Evolutionary conservation across 2,329 filamentous ascomycete species (phyloP).

Genomic region (Verruconis gallopava): DNA sequence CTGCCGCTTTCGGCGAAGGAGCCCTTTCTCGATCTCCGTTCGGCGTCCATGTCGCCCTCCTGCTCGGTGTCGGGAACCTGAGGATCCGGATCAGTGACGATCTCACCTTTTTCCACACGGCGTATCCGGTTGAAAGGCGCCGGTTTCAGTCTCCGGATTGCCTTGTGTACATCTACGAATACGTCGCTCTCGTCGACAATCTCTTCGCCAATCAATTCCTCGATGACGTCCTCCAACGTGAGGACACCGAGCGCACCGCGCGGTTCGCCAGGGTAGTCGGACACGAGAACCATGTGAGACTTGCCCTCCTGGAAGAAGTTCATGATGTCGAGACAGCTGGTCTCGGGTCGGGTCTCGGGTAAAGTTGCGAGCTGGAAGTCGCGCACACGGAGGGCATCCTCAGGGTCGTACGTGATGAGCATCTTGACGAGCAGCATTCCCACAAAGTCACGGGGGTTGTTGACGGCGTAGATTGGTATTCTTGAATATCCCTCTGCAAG

Average conservation of each 20-base stretch:
- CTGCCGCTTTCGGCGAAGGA: conserved; percentile 10
- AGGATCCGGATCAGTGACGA: conserved; percentile 34
- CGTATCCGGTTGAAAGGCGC: conserved; percentile 66
- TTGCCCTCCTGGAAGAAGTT: conserved; percentile 99
- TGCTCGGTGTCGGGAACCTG: conserved; percentile 13
- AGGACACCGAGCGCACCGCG: conserved; percentile 86
- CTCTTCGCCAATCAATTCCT: conserved; percentile 98
- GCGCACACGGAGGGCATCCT: conserved; percentile 73
- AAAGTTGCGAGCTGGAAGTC: conserved; percentile 90
- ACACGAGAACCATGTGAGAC: conserved; percentile 96
- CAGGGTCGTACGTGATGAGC: conserved; percentile 94
- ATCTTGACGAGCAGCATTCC: conserved; percentile 99
- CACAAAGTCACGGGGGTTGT: conserved; percentile 77
- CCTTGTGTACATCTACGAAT: conserved; percentile 96
- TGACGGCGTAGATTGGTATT: conserved; percentile 83
- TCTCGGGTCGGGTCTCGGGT: conserved; percentile 87
- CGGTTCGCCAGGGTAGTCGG: conserved; percentile 78
- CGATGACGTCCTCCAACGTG: conserved; percentile 94
- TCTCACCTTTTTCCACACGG: conserved; percentile 26
- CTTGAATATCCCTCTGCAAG: conserved; percentile 88
- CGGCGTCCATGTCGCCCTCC: conserved; percentile 12
- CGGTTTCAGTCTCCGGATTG: conserved; percentile 76
- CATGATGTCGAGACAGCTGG: conserved; percentile 93
- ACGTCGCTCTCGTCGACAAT: conserved; percentile 99
- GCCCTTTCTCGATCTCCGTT: background rate